Evolutionary conservation across 495 filamentous ascomycete genomes (phyloP).

Genomic region (Neurospora discreta): DNA sequence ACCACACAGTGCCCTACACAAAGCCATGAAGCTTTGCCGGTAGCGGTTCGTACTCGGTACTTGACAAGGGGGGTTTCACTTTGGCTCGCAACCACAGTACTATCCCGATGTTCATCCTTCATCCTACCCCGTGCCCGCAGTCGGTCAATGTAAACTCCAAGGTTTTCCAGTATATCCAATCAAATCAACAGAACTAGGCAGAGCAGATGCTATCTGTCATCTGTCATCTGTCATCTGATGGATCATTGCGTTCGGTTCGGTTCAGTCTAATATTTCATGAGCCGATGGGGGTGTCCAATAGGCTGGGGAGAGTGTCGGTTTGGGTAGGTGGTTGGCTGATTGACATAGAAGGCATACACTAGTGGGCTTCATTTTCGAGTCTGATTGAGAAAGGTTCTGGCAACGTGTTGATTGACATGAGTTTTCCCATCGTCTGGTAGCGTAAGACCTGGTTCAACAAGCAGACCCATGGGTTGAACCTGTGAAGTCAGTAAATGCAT

Average conservation of each 20-base stretch:
- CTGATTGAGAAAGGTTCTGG: no score
- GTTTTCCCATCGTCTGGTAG: background rate
- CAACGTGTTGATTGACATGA: background rate
- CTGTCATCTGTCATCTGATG: background rate
- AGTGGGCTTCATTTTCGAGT: no score
- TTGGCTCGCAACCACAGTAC: no score
- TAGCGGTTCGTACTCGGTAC: no score
- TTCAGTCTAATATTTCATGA: background rate
- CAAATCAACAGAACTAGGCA: background rate
- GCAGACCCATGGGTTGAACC: no score
- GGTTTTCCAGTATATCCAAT: background rate
- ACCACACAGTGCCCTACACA: no score
- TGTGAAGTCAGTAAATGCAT: background rate
- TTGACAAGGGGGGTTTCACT: no score
- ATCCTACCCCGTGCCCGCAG: background rate
- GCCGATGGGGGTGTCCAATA: background rate
- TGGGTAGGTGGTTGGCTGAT: background rate
- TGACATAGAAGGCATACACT: background rate
- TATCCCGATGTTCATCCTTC: background rate
- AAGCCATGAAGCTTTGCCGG: background rate
- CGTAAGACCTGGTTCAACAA: background rate
- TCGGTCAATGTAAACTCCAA: background rate
- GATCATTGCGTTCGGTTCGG: background rate
- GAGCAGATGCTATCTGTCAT: background rate
- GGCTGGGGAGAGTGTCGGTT: background rate